Base-by-base conservation (phyloP, 2,329 filamentous ascomycete species). In the Penicillium sp. region DNA sequence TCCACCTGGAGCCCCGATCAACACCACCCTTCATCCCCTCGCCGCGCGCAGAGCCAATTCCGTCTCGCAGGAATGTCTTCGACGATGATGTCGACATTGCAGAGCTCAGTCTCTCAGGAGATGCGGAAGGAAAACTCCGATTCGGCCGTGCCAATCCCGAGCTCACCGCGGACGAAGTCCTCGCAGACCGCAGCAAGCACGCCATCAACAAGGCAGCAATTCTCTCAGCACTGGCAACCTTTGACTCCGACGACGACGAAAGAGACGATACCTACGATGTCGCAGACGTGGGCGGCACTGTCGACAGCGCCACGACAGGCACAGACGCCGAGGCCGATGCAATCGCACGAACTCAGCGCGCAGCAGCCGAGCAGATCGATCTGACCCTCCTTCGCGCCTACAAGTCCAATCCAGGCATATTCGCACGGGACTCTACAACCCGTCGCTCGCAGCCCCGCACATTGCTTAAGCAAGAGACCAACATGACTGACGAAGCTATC, bases 191-290 rank as follows among this genome's bases (percentile, higher is more conserved):
- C 55, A 84, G 85, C 22, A 72, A 79, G 53, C 79, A 80, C 66
- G 87, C 89, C 3, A 86, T 89, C 1, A 88, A 89, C 70, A 97
- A 96, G 79, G 91, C 92, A 0, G 90, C 92, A 12, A 97, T 97
- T 69, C 81, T 97, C 26, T 91, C 93, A 3, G 94, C 94, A 0
- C 86, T 98, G 2, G 92, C 92, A 17, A 86, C 90, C 0, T 97
- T 98, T 68, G 93, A 98, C 78, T 90, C 89, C 0, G 94, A 98
- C 70, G 95, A 98, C 68, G 95, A 99, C 75, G 95, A 99, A 79
- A 87, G 93, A 38, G 95, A 99, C 76, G 95, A 99, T 75, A 98
- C 94, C 0, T 99, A 99, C 74, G 95, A 99, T 71, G 88, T 89
- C 1, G 92, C 88, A 54, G 95, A 98, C 72, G 92, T 98, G 2